phyloP scores from a whole-genome alignment of 2,329 filamentous ascomycete genomes.

The Exophiala aquamarina region DNA sequence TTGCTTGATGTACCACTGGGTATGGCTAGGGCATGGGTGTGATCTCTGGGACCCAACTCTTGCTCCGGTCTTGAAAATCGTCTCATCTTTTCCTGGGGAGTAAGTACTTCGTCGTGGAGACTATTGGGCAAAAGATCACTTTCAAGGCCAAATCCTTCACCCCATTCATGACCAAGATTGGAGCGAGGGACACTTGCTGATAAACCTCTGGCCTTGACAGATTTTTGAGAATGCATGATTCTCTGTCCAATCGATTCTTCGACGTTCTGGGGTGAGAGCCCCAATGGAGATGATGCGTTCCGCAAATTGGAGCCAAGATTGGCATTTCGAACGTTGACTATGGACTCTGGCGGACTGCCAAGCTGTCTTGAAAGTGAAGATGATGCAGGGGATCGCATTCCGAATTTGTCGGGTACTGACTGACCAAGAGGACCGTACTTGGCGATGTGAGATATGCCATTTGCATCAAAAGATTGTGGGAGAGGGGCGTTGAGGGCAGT shows the following conservation, averaged over 20 bases:
- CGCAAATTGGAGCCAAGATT: slow-evolving; percentile 71
- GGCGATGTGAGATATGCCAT: slow-evolving; percentile 88
- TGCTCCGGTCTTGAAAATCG: slow-evolving; percentile 60
- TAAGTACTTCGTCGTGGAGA: slow-evolving; percentile 63
- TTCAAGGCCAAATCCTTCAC: slow-evolving; percentile 73
- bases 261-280: slow-evolving; percentile 60
- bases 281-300: slow-evolving; percentile 53
- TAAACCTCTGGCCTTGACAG: slow-evolving; percentile 50
- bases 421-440: slow-evolving; percentile 87
- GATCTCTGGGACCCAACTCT: slow-evolving; percentile 47
- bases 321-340: slow-evolving; percentile 62
- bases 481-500: slow-evolving; percentile 91
- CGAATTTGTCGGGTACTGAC: slow-evolving; percentile 89
- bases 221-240: slow-evolving; percentile 64
- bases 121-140: slow-evolving; percentile 82
- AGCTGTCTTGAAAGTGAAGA: slow-evolving; percentile 47
- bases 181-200: slow-evolving; percentile 61
- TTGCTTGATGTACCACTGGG: slow-evolving; percentile 48
- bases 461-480: slow-evolving; percentile 93
- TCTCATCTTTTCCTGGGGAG: slow-evolving; percentile 60
- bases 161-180: slow-evolving; percentile 54
- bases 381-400: slow-evolving; percentile 76
- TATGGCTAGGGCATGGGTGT: slow-evolving; percentile 53
- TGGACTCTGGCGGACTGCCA: slow-evolving; percentile 63
- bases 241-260: slow-evolving; percentile 66